These are phyloP conservation scores for Stachybotrys chartarum DNA, from an alignment of 2,329 filamentous ascomycete species.

Conservation along the genomic window DNA sequence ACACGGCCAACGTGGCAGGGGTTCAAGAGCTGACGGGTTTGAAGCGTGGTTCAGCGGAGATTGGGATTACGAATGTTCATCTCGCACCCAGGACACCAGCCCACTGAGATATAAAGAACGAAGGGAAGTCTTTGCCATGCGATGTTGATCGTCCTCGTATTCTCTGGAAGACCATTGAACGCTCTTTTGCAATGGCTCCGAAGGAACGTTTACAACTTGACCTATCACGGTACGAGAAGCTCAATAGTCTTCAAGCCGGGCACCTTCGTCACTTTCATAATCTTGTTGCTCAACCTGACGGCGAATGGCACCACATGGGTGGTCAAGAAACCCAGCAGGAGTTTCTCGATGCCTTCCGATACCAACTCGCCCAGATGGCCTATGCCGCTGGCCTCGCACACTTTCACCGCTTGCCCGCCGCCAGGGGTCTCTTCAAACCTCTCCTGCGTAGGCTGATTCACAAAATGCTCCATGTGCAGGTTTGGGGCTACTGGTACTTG, in stretches of 20 bases:
- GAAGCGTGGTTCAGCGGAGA: too few relatives aligned
- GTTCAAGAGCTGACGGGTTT: too few relatives aligned
- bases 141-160: neutral
- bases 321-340: conserved; percentile 28
- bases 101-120: too few relatives aligned
- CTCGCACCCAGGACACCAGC: too few relatives aligned
- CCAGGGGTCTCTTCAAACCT: conserved; percentile 24
- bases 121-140: too few relatives aligned
- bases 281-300: conserved; percentile 17
- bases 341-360: conserved; percentile 26
- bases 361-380: conserved; percentile 32
- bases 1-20: too few relatives aligned
- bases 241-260: conserved; percentile 17
- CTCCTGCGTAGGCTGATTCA: conserved; percentile 26
- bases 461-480: conserved; percentile 32
- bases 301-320: conserved; percentile 24
- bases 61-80: too few relatives aligned
- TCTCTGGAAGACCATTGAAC: neutral
- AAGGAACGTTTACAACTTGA: neutral
- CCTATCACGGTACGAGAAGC: conserved; percentile 7
- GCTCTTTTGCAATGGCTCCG: neutral
- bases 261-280: conserved; percentile 30
- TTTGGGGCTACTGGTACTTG: conserved; percentile 36
- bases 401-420: conserved; percentile 27
- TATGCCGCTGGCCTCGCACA: conserved; percentile 29